phyloP scores from a whole-genome alignment of 2,329 filamentous ascomycete species.

The Xylaria sp. region DNA sequence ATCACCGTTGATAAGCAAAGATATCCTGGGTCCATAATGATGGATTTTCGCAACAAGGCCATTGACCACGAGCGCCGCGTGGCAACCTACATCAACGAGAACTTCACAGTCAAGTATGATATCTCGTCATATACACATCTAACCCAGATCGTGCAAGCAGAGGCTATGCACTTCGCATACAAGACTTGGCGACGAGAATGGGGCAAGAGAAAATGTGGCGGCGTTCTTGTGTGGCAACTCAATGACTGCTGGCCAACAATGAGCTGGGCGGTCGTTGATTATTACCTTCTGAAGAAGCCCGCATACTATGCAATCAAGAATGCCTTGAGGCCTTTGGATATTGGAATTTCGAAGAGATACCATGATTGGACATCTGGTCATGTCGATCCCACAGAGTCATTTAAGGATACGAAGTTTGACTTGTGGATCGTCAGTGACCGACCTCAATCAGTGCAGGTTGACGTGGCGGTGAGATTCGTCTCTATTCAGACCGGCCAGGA shows the following conservation, averaged over 20 bases:
- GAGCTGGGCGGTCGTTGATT: constrained; percentile 73
- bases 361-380: constrained; percentile 58
- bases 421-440: constrained; percentile 56
- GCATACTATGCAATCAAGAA: constrained; percentile 65
- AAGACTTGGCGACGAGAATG: constrained; percentile 70
- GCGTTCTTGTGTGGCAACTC: constrained; percentile 74
- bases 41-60: constrained; percentile 87
- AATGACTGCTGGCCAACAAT: constrained; percentile 77
- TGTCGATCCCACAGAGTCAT: constrained; percentile 53
- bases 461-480: constrained; percentile 53
- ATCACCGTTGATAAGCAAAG: constrained; percentile 65
- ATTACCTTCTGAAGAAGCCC: constrained; percentile 72
- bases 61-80: constrained; percentile 78
- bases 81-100: constrained; percentile 79
- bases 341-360: constrained; percentile 62
- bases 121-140: constrained; percentile 63
- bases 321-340: constrained; percentile 67
- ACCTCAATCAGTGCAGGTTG: constrained; percentile 41
- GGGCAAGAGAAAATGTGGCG: constrained; percentile 69
- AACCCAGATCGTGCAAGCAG: constrained; percentile 64
- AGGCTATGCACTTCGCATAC: constrained; percentile 63
- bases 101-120: constrained; percentile 66
- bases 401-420: constrained; percentile 54
- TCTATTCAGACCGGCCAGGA: constrained; percentile 55
- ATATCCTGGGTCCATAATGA: constrained; percentile 73